phyloP scores from a whole-genome alignment of 768 basidiomycete species.

The Trametes maxima region DNA sequence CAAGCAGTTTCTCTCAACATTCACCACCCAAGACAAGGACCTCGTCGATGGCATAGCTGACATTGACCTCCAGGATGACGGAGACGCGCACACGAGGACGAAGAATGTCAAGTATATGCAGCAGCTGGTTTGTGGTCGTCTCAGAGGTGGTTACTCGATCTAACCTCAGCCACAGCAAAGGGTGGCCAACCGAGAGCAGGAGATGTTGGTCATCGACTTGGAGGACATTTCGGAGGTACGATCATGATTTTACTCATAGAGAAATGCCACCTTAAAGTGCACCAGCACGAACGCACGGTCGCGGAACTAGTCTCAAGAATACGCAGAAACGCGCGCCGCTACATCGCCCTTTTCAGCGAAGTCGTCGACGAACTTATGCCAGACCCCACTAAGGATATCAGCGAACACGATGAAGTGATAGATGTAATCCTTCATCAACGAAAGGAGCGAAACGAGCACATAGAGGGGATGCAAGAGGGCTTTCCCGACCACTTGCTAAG shows the following conservation, averaged over 20 bases:
- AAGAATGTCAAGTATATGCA: slow-evolving; percentile 75
- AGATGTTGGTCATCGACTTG: slow-evolving; percentile 85
- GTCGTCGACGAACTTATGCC: slow-evolving; percentile 92
- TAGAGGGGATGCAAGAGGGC: slow-evolving; percentile 69
- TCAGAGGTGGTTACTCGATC: slow-evolving; percentile 15
- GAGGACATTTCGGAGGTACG: slow-evolving; percentile 81
- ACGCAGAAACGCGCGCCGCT: slow-evolving; percentile 84
- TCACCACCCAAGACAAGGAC: slow-evolving; percentile 64
- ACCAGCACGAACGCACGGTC: slow-evolving; percentile 67
- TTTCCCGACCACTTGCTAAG: slow-evolving; percentile 92
- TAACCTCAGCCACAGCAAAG: slow-evolving; percentile 59
- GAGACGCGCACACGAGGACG: slow-evolving; percentile 39
- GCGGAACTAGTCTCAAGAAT: slow-evolving; percentile 81
- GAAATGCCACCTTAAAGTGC: slow-evolving; percentile 17
- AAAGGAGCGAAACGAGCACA: slow-evolving; percentile 81
- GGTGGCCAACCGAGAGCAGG: slow-evolving; percentile 91
- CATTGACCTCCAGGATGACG: slow-evolving; percentile 64
- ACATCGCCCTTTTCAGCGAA: slow-evolving; percentile 85
- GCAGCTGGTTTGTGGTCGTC: slow-evolving; percentile 63
- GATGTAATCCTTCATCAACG: slow-evolving; percentile 96
- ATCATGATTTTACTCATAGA: no score
- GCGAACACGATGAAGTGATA: slow-evolving; percentile 90
- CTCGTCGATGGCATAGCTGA: slow-evolving; percentile 66
- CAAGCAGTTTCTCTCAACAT: slow-evolving; percentile 68
- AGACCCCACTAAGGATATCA: slow-evolving; percentile 84